Evolutionary conservation across 2,329 filamentous ascomycete genomes (phyloP).

Genomic region (Verticillium zaregamsianum): DNA sequence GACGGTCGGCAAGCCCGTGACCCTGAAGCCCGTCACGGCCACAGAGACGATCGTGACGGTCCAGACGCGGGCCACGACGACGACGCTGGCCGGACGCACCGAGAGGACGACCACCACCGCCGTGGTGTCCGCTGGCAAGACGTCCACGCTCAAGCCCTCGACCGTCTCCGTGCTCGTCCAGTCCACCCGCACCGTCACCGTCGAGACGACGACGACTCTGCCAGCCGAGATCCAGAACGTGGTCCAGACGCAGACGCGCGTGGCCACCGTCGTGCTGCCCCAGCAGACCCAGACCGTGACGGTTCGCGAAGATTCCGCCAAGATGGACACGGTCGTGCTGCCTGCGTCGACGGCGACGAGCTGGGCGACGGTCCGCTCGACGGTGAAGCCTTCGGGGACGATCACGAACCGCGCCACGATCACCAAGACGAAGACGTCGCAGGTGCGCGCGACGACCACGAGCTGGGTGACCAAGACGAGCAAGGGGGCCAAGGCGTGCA

Average conservation of each 20-base stretch:
- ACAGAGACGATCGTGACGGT: not conserved
- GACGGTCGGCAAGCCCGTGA: conserved; percentile 5
- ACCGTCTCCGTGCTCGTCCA: conserved; percentile 10
- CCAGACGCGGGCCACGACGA: conserved; percentile 1
- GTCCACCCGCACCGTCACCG: conserved; percentile 7
- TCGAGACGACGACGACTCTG: conserved; percentile 1
- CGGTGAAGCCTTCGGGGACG: conserved; percentile 12
- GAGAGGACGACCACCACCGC: not conserved
- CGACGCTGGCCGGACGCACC: not conserved
- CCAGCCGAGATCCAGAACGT: not conserved
- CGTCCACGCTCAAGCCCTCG: conserved; percentile 6
- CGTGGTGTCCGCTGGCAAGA: conserved; percentile 5
- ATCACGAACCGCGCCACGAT: conserved; percentile 7
- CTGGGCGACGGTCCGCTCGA: conserved; percentile 19
- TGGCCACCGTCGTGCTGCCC: conserved; percentile 8
- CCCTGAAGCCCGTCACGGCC: conserved; percentile 3
- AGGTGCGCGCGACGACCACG: not conserved
- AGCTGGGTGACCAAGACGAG: conserved; percentile 4
- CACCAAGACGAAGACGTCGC: conserved; percentile 7
- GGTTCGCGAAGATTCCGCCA: conserved; percentile 1
- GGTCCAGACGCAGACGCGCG: conserved; percentile 4
- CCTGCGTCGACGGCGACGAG: conserved; percentile 15
- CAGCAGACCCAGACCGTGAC: conserved; percentile 8
- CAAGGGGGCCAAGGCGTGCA: conserved; percentile 3
- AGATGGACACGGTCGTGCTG: conserved; percentile 13